Evolutionary conservation across 495 filamentous ascomycete species (phyloP).

Genomic region (Trichoderma erinaceum): DNA sequence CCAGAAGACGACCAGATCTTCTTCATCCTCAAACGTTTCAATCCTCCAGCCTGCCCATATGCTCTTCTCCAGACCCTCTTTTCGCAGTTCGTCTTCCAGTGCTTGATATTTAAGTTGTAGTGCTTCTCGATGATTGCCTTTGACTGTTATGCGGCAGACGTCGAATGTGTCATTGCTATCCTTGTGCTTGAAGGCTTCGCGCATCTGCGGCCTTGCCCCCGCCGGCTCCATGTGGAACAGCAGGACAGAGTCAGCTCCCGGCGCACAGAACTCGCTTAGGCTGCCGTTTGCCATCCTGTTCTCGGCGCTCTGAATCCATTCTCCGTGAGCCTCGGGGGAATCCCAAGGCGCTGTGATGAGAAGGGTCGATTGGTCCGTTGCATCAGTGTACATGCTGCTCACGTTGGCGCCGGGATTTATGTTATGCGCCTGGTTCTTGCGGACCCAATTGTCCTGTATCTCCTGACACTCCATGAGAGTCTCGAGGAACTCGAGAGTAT

Average conservation of each 20-base stretch:
- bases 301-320: constrained; percentile 41
- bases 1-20: constrained; percentile 48
- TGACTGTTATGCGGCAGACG: constrained; percentile 41
- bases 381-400: constrained; percentile 38
- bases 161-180: constrained; percentile 33
- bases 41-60: constrained; percentile 45
- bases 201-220: constrained; percentile 20
- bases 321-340: constrained; percentile 38
- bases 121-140: constrained; percentile 30
- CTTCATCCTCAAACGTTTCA: constrained; percentile 36
- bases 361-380: constrained; percentile 38
- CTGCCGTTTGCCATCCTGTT: constrained; percentile 25
- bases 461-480: constrained; percentile 25
- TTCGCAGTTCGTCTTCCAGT: constrained; percentile 35
- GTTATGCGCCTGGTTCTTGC: constrained; percentile 26
- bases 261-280: constrained; percentile 25
- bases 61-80: constrained; percentile 32
- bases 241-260: constrained; percentile 33
- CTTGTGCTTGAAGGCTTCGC: constrained; percentile 2
- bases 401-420: constrained; percentile 23
- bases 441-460: constrained; percentile 35
- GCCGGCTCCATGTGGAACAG: constrained; percentile 36
- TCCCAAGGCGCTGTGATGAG: constrained; percentile 49
- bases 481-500: constrained; percentile 24
- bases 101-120: constrained; percentile 38